A percentile compares a stretch with the other conserved stretches of the same genome.
Conservation (phyloP, 2,329 filamentous ascomycete genomes). For the Fonsecaea pedrosoi region DNA sequence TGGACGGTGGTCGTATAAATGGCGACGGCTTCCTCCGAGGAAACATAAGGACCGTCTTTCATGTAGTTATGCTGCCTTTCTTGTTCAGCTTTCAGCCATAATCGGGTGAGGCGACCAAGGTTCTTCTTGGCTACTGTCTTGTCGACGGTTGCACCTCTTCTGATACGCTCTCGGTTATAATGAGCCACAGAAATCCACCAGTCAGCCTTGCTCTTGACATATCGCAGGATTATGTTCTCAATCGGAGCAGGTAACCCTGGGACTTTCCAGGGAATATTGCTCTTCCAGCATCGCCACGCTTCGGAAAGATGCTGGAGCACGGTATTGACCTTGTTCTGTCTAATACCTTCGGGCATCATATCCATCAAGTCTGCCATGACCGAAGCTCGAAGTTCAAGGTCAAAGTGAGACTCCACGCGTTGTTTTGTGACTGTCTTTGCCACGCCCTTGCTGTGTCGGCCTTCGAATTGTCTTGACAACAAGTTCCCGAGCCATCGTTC, state of each 20-base stretch:
- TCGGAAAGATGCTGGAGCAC: conserved; percentile 96
- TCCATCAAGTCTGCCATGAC: conserved; percentile 99
- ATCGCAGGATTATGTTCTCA: conserved; percentile 97
- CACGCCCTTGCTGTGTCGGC: conserved; percentile 97
- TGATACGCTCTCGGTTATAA: conserved; percentile 97
- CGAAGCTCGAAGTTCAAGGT: conserved; percentile 93
- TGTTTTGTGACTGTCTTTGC: conserved; percentile 99
- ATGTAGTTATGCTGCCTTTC: conserved; percentile 99
- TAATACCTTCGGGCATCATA: conserved; percentile 99
- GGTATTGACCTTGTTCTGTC: conserved; percentile 98
- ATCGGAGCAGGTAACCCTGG: conserved; percentile 95
- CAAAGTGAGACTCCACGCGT: conserved; percentile 97
- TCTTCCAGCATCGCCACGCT: conserved; percentile 99
- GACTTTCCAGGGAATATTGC: conserved; percentile 99
- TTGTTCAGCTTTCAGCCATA: conserved; percentile 98
- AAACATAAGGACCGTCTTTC: conserved; percentile 98
- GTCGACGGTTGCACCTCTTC: conserved; percentile 94
- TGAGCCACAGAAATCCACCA: conserved; percentile 99
- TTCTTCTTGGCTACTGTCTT: conserved; percentile 99
- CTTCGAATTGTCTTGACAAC: conserved; percentile 95
- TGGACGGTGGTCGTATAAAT: conserved; percentile 99
- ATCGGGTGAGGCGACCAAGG: conserved; percentile 85
- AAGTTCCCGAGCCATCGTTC: conserved; percentile 98
- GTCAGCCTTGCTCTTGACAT: conserved; percentile 98
- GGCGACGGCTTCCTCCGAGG: conserved; percentile 95